These are phyloP conservation scores for Glomus cerebriforme DNA, from an alignment of 192 early-diverging fungal genomes.

Conservation along the genomic window DNA sequence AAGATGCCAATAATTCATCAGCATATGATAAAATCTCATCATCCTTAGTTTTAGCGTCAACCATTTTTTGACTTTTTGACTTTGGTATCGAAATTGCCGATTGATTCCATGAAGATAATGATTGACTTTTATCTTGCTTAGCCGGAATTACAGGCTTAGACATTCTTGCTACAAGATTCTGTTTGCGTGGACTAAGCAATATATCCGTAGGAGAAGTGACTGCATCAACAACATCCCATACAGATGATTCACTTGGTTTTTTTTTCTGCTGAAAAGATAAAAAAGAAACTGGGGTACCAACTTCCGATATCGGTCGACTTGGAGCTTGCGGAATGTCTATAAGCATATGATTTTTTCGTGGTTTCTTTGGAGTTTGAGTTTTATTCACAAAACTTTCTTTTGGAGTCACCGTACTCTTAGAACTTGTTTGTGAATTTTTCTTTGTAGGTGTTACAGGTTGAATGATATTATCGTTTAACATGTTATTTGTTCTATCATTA, in stretches of 20 bases:
- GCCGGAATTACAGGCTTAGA: neutral
- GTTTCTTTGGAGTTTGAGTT: no score
- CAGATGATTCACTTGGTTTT: conserved; percentile 1
- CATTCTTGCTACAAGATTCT: conserved; percentile 25
- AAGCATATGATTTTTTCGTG: no score
- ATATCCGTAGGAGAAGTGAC: neutral
- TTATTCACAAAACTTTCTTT: no score
- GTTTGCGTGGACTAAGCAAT: conserved; percentile 17
- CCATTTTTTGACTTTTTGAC: neutral
- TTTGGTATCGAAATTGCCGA: neutral
- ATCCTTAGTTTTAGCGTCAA: neutral
- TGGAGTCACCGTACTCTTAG: no score
- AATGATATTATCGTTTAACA: no score
- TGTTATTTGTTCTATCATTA: no score
- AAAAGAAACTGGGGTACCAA: conserved; percentile 9
- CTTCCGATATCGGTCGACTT: conserved; percentile 3
- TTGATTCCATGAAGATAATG: neutral
- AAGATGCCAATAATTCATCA: neutral
- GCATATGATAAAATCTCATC: no score
- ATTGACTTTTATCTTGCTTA: neutral
- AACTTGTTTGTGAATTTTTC: no score
- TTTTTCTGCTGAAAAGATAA: neutral
- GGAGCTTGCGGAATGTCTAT: no score
- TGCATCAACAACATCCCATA: conserved; percentile 18
- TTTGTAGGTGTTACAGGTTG: no score